A percentile compares a stretch with the other conserved stretches of the same genome.
Conservation (phyloP, 495 filamentous ascomycete species). For the Aspergillus olivimuriae region DNA sequence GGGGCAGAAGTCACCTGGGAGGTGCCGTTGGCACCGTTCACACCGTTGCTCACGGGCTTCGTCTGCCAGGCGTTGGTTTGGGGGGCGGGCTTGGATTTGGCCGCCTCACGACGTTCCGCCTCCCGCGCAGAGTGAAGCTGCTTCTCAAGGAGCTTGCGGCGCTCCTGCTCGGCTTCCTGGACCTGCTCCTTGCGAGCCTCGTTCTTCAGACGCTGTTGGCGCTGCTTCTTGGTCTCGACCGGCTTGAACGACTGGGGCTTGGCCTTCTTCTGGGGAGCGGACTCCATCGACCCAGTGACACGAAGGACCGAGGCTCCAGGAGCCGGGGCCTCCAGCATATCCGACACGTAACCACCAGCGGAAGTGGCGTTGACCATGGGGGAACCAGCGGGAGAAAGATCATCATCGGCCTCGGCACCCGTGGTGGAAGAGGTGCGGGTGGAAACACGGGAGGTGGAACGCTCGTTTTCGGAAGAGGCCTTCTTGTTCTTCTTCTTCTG, state of each 20-base stretch:
- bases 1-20: slow-evolving; percentile 17
- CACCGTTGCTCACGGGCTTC: slow-evolving; percentile 26
- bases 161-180: slow-evolving; percentile 66
- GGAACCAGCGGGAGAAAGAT: slow-evolving; percentile 60
- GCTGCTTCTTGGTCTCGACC: slow-evolving; percentile 82
- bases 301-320: slow-evolving; percentile 69
- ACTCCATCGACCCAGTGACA: slow-evolving; percentile 58
- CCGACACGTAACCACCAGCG: slow-evolving; percentile 58
- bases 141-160: slow-evolving; percentile 65
- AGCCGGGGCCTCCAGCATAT: slow-evolving; percentile 76
- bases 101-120: slow-evolving; percentile 62
- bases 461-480: slow-evolving; percentile 30
- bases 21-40: slow-evolving; percentile 22
- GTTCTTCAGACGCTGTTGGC: slow-evolving; percentile 76
- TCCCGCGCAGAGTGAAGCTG: slow-evolving; percentile 74
- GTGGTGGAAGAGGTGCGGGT: slow-evolving; percentile 62
- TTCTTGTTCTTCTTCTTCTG: slow-evolving; percentile 56
- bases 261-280: slow-evolving; percentile 60
- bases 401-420: slow-evolving; percentile 77
- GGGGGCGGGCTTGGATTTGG: slow-evolving; percentile 62
- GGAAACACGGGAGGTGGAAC: slow-evolving; percentile 40
- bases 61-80: slow-evolving; percentile 58
- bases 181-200: slow-evolving; percentile 66
- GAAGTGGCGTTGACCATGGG: slow-evolving; percentile 46
- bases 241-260: slow-evolving; percentile 51